phyloP scores from a whole-genome alignment of 208 protist genomes.

The Leishmania mexicana region DNA sequence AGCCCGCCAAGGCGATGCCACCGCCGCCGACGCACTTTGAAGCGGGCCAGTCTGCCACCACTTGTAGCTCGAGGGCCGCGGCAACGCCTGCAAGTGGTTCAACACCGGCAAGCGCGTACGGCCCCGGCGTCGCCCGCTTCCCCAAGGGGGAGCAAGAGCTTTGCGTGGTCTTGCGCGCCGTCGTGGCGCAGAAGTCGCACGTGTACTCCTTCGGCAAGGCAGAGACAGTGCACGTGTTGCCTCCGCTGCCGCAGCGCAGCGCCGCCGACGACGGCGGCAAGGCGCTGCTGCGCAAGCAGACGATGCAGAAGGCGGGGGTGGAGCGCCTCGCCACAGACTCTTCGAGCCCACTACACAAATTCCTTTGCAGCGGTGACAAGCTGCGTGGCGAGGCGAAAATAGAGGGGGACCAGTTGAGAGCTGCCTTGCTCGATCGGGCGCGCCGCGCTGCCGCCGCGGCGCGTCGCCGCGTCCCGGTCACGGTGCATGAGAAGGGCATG shows the following conservation, averaged over 20 bases:
- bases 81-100: not conserved
- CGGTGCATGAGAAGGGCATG: conserved; percentile 33
- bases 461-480: conserved; percentile 17
- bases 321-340: conserved; percentile 8
- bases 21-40: not conserved
- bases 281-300: conserved; percentile 22
- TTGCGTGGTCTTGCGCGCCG: conserved; percentile 73
- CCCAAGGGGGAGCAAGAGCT: conserved; percentile 44
- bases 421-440: conserved; percentile 22
- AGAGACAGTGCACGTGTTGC: conserved; percentile 84
- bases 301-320: conserved; percentile 11
- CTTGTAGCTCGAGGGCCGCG: not conserved
- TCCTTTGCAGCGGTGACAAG: conserved; percentile 20
- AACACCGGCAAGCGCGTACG: conserved; percentile 24
- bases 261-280: conserved; percentile 18
- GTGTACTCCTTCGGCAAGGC: conserved; percentile 70
- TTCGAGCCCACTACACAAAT: conserved; percentile 32
- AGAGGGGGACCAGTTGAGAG: conserved; percentile 22
- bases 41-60: not conserved
- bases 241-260: conserved; percentile 43
- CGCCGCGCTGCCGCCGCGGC: conserved; percentile 20
- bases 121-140: conserved; percentile 29
- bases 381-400: conserved; percentile 16
- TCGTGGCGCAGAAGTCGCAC: conserved; percentile 72
- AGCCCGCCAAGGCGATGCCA: conserved; percentile 1